These are phyloP conservation scores for Magnaporthiopsis incrustans DNA, from an alignment of 2,329 filamentous ascomycete species.

Conservation along the genomic window DNA sequence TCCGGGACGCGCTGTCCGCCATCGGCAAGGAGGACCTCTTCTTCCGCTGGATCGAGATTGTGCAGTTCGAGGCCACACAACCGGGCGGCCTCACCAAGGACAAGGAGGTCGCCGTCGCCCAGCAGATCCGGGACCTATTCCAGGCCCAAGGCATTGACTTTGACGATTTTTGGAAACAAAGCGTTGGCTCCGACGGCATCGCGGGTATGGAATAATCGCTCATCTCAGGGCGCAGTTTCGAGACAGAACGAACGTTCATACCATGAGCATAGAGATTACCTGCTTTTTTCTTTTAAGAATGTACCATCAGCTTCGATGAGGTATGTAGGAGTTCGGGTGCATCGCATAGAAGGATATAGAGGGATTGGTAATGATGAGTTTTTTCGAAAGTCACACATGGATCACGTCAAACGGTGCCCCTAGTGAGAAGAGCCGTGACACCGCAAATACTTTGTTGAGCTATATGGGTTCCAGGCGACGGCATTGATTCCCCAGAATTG, in stretches of 20 bases:
- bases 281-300: not conserved
- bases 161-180: slow-evolving; percentile 67
- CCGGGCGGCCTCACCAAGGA: slow-evolving; percentile 73
- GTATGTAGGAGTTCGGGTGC: not conserved
- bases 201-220: slow-evolving; percentile 17
- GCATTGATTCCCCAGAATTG: too few species aligned
- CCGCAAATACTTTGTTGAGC: too few species aligned
- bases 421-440: too few species aligned
- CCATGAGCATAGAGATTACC: not conserved
- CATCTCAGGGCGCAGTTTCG: not conserved
- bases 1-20: slow-evolving; percentile 65
- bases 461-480: too few species aligned
- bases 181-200: slow-evolving; percentile 33
- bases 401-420: too few species aligned
- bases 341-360: not conserved
- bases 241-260: not conserved
- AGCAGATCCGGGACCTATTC: slow-evolving; percentile 70
- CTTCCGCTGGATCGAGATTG: slow-evolving; percentile 85
- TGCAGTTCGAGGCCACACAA: slow-evolving; percentile 76
- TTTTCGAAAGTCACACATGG: too few species aligned
- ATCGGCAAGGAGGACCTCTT: slow-evolving; percentile 85
- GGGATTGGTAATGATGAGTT: too few species aligned
- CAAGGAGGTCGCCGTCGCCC: slow-evolving; percentile 62
- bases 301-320: not conserved
- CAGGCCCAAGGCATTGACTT: slow-evolving; percentile 71